Conservation (phyloP, 179 eudicot genomes). For the Vitellaria paradoxa region DNA sequence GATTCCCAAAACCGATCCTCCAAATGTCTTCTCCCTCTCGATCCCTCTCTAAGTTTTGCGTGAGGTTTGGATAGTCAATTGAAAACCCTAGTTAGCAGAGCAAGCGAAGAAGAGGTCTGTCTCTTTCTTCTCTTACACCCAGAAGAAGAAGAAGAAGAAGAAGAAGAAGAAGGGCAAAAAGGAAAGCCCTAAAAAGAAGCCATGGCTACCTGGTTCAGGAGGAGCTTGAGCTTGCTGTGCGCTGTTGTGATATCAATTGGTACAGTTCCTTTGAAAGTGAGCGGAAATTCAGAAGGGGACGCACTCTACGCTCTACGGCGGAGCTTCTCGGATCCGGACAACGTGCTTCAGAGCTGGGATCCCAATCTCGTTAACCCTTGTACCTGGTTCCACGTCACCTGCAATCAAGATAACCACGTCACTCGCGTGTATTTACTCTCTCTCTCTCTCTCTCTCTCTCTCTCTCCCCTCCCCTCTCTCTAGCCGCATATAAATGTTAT, state of each 20-base stretch:
- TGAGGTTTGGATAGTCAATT: not conserved
- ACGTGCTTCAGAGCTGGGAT: conserved; percentile 78
- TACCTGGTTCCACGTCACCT: conserved; percentile 85
- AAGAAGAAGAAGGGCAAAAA: not conserved
- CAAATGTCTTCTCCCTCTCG: not conserved
- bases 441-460: conserved; percentile 6
- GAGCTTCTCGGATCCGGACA: conserved; percentile 78
- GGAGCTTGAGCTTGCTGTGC: not conserved
- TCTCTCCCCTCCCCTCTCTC: conserved; percentile 10
- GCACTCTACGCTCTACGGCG: conserved; percentile 66
- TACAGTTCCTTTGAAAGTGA: conserved; percentile 20
- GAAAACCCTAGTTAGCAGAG: conserved; percentile 6
- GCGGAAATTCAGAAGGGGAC: conserved; percentile 74
- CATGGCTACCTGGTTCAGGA: conserved; percentile 3
- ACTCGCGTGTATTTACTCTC: conserved; percentile 53
- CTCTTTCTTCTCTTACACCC: not conserved
- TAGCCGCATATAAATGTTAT: not conserved
- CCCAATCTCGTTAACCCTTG: conserved; percentile 81
- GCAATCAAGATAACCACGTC: conserved; percentile 59
- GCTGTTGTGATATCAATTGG: conserved; percentile 11
- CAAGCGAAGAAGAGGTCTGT: not conserved
- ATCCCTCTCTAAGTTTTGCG: not conserved
- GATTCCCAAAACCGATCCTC: conserved; percentile 28
- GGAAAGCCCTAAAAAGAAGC: not conserved
- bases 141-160: not conserved